Conservation (phyloP, 257 asterid genomes). For the Verbascum thapsus region DNA sequence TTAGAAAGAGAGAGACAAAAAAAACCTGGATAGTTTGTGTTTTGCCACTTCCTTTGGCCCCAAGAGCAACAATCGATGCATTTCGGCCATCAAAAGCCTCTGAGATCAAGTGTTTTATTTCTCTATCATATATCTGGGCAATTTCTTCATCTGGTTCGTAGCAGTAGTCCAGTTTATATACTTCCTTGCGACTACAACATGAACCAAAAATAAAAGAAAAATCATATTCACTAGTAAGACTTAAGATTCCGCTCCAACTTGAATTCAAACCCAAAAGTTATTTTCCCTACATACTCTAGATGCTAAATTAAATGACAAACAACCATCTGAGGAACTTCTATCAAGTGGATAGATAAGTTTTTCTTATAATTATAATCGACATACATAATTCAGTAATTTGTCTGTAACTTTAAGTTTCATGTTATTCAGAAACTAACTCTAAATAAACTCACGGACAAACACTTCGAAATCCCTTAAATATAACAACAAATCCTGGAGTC, state of each 20-base stretch:
- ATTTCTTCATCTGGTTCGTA: constrained; percentile 57
- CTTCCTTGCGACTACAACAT: constrained; percentile 51
- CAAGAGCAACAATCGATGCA: constrained; percentile 74
- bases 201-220: not conserved
- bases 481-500: not conserved
- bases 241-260: constrained; percentile 20
- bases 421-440: not conserved
- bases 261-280: constrained; percentile 1
- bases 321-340: not conserved
- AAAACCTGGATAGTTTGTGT: constrained; percentile 66
- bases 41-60: constrained; percentile 92
- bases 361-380: not conserved
- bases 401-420: not conserved
- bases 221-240: constrained; percentile 9
- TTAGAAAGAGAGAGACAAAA: constrained; percentile 4
- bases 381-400: not conserved
- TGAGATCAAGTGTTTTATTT: constrained; percentile 57
- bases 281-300: constrained; percentile 1
- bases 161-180: constrained; percentile 62
- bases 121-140: constrained; percentile 52
- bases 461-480: not conserved
- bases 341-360: not conserved
- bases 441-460: not conserved
- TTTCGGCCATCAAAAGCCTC: constrained; percentile 58
- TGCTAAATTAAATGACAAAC: not conserved